Evolutionary conservation across 306 rosid genomes (phyloP).

Genomic region (Betula pendula): DNA sequence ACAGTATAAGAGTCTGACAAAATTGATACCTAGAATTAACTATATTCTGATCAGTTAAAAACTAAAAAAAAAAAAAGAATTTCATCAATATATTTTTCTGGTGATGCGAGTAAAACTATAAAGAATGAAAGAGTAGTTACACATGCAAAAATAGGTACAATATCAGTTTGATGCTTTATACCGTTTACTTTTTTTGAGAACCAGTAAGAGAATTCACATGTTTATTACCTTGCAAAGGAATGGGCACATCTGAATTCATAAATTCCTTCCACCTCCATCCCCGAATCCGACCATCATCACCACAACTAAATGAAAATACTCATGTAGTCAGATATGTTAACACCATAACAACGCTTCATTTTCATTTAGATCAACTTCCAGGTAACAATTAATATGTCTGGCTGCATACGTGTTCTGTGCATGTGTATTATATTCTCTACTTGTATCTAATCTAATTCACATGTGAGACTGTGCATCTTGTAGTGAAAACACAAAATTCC

Average conservation of each 20-base stretch:
- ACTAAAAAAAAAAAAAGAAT: rapidly evolving
- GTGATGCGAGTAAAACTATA: not conserved
- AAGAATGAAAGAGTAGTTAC: not conserved
- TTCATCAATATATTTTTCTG: not conserved
- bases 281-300: slow-evolving; percentile 85
- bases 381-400: not conserved
- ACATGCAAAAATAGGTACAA: not conserved
- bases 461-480: not conserved
- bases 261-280: slow-evolving; percentile 93
- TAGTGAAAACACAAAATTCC: not conserved
- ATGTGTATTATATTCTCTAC: slow-evolving; percentile 1
- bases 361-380: not conserved
- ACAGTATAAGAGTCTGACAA: not conserved
- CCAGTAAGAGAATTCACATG: slow-evolving; percentile 14
- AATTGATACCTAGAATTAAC: not conserved
- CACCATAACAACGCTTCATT: not conserved
- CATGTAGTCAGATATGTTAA: slow-evolving; percentile 18
- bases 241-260: slow-evolving; percentile 38
- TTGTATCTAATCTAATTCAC: not conserved
- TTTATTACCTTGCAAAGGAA: slow-evolving; percentile 52
- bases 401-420: not conserved
- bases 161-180: not conserved
- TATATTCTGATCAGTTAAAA: not conserved
- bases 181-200: not conserved
- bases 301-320: slow-evolving; percentile 57